Percentiles rank a stretch among this genome's conserved stretches.
Conservation (phyloP, 108 stramenopile species). For the Conticribra guillardii region DNA sequence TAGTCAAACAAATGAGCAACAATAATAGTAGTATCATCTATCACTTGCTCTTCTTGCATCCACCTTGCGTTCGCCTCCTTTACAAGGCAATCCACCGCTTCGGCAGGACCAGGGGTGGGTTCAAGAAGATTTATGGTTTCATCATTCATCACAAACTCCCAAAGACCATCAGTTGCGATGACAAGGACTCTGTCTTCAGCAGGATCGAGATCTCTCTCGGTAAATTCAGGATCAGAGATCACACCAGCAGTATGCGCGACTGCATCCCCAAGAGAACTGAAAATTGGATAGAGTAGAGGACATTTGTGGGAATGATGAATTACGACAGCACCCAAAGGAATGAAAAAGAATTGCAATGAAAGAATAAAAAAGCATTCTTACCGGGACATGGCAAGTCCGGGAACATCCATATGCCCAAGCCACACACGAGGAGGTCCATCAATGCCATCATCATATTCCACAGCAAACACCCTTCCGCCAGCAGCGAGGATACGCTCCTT, state of each 20-base stretch:
- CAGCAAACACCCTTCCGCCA: slow-evolving; percentile 98
- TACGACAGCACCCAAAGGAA: background rate
- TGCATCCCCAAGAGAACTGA: slow-evolving; percentile 94
- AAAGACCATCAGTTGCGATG: slow-evolving; percentile 96
- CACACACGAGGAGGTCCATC: slow-evolving; percentile 99
- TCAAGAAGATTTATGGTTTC: slow-evolving; percentile 92
- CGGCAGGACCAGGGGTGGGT: slow-evolving; percentile 78
- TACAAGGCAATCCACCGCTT: slow-evolving; percentile 91
- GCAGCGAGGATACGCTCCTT: slow-evolving; percentile 93
- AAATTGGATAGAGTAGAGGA: slow-evolving; percentile 10
- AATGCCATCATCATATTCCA: slow-evolving; percentile 98
- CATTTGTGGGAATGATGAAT: background rate
- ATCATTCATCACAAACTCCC: slow-evolving; percentile 96
- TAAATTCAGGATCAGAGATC: slow-evolving; percentile 95
- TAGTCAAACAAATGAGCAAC: slow-evolving; percentile 93
- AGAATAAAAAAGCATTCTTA: slow-evolving; percentile 25
- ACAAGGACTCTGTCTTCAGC: slow-evolving; percentile 88
- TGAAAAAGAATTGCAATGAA: background rate
- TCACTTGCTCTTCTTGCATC: slow-evolving; percentile 98
- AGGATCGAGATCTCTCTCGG: slow-evolving; percentile 82
- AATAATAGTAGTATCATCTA: slow-evolving; percentile 98
- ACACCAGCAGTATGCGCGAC: slow-evolving; percentile 98
- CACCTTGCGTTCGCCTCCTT: slow-evolving; percentile 93
- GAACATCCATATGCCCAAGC: slow-evolving; percentile 98
- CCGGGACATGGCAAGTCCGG: slow-evolving; percentile 97